Conservation (phyloP, 805 yeast genomes). For the Schwanniomyces vanrijiae region DNA sequence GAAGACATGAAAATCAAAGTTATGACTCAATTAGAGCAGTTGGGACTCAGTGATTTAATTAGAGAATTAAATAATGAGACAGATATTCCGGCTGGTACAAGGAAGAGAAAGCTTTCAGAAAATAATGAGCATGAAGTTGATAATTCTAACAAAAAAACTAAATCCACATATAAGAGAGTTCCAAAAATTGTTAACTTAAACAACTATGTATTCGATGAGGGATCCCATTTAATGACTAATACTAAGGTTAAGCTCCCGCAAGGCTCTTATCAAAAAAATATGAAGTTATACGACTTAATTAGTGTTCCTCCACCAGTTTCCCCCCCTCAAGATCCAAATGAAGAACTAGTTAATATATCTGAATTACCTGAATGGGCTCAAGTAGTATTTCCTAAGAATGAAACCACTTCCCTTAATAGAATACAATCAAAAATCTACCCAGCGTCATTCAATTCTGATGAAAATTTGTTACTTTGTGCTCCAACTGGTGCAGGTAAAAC, state of each 20-base stretch:
- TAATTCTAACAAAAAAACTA: conserved; percentile 8
- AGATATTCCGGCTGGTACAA: conserved; percentile 3
- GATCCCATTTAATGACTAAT: conserved; percentile 64
- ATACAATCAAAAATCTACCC: conserved; percentile 85
- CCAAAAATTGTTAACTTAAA: conserved; percentile 66
- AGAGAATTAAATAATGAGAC: conserved; percentile 28
- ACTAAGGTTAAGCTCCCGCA: conserved; percentile 73
- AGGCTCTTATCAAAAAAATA: conserved; percentile 77
- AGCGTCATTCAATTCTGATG: conserved; percentile 68
- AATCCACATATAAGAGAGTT: conserved; percentile 17
- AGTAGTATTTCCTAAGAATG: conserved; percentile 65
- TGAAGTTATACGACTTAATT: conserved; percentile 79
- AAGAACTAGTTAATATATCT: conserved; percentile 54
- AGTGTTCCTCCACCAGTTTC: conserved; percentile 82
- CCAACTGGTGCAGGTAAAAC: conserved; percentile 99
- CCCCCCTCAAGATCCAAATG: conserved; percentile 39
- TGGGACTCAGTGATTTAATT: conserved; percentile 41
- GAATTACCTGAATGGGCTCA: conserved; percentile 83
- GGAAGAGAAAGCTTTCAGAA: conserved; percentile 20
- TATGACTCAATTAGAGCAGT: conserved; percentile 40
- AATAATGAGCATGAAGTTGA: conserved; percentile 8
- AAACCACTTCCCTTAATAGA: conserved; percentile 68
- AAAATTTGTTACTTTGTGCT: conserved; percentile 83
- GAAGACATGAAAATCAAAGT: conserved; percentile 24
- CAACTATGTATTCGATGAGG: conserved; percentile 66